A percentile compares a stretch with the other conserved stretches of the same genome.
Conservation (phyloP, 768 basidiomycete species). For the Boletus rufocinnamomeus region DNA sequence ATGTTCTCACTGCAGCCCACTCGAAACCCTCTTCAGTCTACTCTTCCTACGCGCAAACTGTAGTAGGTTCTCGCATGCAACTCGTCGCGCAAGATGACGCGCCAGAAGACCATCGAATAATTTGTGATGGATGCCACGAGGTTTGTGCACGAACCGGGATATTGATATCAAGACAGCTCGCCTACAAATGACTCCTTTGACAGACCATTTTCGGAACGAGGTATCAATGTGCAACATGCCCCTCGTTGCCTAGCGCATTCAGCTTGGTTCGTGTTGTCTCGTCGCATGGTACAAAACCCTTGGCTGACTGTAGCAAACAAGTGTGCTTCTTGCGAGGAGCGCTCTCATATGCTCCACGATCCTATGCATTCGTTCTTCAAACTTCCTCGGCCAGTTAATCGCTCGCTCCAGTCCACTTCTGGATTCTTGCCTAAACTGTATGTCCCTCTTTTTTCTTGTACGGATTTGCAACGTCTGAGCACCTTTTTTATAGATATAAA, state of each 20-base stretch:
- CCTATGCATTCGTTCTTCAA: conserved; percentile 89
- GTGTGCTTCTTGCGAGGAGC: conserved; percentile 80
- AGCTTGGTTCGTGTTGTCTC: conserved; percentile 57
- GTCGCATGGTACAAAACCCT: too few species aligned
- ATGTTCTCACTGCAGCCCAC: conserved; percentile 49
- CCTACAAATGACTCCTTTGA: neutral
- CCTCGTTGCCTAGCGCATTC: conserved; percentile 68
- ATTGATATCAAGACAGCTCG: neutral
- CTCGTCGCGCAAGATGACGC: conserved; percentile 32
- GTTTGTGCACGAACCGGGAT: conserved; percentile 39
- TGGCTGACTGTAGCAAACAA: conserved; percentile 31
- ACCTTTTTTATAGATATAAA: conserved; percentile 53
- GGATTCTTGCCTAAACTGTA: conserved; percentile 73
- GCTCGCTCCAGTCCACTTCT: conserved; percentile 51
- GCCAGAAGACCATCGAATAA: conserved; percentile 55
- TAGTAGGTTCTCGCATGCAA: conserved; percentile 55
- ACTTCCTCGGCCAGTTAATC: conserved; percentile 75
- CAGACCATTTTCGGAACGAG: conserved; percentile 76
- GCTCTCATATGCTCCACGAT: conserved; percentile 79
- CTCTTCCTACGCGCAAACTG: conserved; percentile 66
- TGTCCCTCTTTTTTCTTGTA: conserved; percentile 20
- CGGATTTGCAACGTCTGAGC: conserved; percentile 8
- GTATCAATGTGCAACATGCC: conserved; percentile 90
- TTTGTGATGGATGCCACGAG: conserved; percentile 61
- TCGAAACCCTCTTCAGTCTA: conserved; percentile 59